Evolutionary conservation across 169 alveolate genomes (phyloP), one percentile per base, ranked within the genome.

Genomic region (Cryptosporidium meleagridis): DNA sequence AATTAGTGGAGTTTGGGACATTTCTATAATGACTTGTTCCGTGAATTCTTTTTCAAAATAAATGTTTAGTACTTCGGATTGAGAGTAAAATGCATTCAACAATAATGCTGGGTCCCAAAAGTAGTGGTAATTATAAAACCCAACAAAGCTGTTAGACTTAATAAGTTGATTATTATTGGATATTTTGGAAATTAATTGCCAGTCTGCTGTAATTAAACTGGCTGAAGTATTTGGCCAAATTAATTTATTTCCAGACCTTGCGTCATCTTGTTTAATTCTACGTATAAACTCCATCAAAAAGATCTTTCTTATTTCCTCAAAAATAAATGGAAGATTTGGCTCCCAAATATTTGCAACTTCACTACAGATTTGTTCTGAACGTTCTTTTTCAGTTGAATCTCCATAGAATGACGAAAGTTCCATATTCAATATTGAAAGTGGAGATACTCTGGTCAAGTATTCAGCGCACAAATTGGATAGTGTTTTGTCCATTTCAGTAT

Each of bases 41-140:
- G 68, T 44, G 45, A 80, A 80, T 23, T 39, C 59, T 44, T 18
- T 29, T 44, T 44, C 45, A 65, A 59, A 55, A 39, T 44, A 80
- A 5, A 80, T 44, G 14, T 44, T 23, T 6, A 4, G 14, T 16
- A 18, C 1, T 41, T 80, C 89, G 16, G 89, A 44, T 14, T 62
- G 23, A 7, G 75, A 59, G 14, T 48, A 37, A 29, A 80, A 62
- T 12, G 67, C 41, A 62, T 80, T 80, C 51, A 80, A 37, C 9
- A 80, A 31, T 12, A 80, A 44, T 26, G 89, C 89, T 39, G 89
- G 89, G 55, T 80, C 89, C 89, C 89, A 80, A n/a, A 61, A 80
- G 23, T 80, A 37, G 35, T 31, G 45, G 41, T 31, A 62, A 10
- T 80, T 48, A n/a, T 80, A 80, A 80, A 41, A 59, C 9, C 89